Percentiles rank a stretch among this genome's conserved stretches.
These are phyloP conservation scores for Nitzschia putrida DNA, from an alignment of 108 stramenopile species.

Conservation along the genomic window DNA sequence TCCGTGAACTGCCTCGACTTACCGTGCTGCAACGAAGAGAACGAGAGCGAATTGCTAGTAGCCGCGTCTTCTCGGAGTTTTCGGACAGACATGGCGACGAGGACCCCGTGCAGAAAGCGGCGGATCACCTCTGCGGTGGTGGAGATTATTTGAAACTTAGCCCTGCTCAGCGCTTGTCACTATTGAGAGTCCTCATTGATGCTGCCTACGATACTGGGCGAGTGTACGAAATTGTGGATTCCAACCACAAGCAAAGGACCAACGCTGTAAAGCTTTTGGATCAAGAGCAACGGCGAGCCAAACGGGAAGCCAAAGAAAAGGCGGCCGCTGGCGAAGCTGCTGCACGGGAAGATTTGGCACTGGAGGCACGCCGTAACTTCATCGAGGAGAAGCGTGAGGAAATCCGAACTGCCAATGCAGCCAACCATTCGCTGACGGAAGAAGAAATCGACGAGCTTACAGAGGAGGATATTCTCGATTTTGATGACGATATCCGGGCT, in stretches of 20 bases:
- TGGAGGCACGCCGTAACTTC: conserved; percentile 69
- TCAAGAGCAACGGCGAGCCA: conserved; percentile 73
- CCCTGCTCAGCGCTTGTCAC: conserved; percentile 60
- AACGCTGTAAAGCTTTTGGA: conserved; percentile 83
- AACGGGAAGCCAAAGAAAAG: conserved; percentile 77
- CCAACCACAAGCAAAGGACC: conserved; percentile 74
- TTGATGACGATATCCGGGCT: conserved; percentile 85
- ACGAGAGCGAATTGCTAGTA: conserved; percentile 58
- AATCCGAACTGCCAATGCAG: conserved; percentile 61
- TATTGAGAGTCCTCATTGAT: conserved; percentile 77
- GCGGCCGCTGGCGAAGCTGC: conserved; percentile 62
- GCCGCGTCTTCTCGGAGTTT: conserved; percentile 69
- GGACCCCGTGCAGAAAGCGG: conserved; percentile 50
- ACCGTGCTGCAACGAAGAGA: conserved; percentile 68
- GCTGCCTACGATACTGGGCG: conserved; percentile 78
- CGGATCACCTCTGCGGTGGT: conserved; percentile 55
- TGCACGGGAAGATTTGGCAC: conserved; percentile 76
- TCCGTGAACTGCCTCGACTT: conserved; percentile 59
- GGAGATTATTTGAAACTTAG: conserved; percentile 64
- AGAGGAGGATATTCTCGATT: conserved; percentile 82
- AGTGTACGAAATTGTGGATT: conserved; percentile 70
- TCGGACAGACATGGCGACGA: conserved; percentile 34
- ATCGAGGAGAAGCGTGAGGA: conserved; percentile 81
- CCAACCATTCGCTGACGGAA: conserved; percentile 63
- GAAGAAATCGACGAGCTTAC: conserved; percentile 77